Conservation (phyloP, 305 asterid genomes). For the Andrographis paniculata region DNA sequence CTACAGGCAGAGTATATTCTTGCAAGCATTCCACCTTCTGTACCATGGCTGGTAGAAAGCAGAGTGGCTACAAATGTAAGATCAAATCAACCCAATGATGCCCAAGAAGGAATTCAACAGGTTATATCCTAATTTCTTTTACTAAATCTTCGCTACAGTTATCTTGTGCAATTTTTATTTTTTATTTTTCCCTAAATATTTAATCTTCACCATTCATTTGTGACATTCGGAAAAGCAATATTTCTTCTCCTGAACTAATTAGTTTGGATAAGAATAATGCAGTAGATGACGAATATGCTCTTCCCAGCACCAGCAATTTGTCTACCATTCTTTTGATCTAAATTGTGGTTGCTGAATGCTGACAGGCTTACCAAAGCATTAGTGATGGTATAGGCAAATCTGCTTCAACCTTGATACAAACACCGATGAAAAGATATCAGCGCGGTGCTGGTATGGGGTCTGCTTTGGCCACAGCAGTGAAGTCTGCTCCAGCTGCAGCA, state of each 20-base stretch:
- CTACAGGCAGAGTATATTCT: constrained; percentile 88
- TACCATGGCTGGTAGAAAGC: constrained; percentile 63
- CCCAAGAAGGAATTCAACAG: constrained; percentile 95
- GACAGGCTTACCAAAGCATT: constrained; percentile 89
- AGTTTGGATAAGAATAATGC: too few species aligned
- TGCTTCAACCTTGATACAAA: constrained; percentile 76
- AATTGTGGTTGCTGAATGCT: constrained; percentile 19
- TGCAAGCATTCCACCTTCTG: constrained; percentile 81
- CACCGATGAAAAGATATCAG: constrained; percentile 67
- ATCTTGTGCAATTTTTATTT: too few species aligned
- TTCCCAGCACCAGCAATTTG: neutral
- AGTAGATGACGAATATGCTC: too few species aligned
- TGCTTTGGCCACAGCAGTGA: constrained; percentile 74
- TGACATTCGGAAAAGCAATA: neutral
- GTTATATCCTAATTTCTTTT: constrained; percentile 31
- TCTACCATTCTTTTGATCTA: constrained; percentile 1
- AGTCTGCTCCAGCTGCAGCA: constrained; percentile 95
- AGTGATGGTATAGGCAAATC: constrained; percentile 85
- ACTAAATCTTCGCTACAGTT: too few species aligned
- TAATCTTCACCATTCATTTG: neutral
- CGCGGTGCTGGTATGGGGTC: constrained; percentile 86
- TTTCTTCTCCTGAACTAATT: neutral
- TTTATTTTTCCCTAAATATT: neutral
- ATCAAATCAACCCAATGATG: constrained; percentile 92
- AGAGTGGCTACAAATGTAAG: constrained; percentile 44